Conservation (phyloP, 2,329 filamentous ascomycete genomes). For the Fusarium marasasianum region DNA sequence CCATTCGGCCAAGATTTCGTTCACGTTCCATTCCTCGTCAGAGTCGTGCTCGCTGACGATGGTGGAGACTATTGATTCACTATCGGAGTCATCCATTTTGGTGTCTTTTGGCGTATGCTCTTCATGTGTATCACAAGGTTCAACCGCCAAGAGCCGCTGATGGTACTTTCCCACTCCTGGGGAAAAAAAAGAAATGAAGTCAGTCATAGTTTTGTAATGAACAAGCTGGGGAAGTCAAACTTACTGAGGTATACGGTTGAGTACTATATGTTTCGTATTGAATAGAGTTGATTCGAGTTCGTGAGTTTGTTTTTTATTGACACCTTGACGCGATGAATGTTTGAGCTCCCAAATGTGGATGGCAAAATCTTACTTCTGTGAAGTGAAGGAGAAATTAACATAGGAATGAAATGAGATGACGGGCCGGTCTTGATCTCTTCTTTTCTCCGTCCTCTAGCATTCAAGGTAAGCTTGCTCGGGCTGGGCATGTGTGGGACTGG, state of each 20-base stretch:
- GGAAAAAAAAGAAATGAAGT: neutral
- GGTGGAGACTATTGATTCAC: constrained; percentile 48
- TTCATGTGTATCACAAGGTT: neutral
- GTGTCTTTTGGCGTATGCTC: neutral
- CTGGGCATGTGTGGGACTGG: neutral
- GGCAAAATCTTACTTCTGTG: neutral
- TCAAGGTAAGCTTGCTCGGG: neutral
- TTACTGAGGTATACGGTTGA: neutral
- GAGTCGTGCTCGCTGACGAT: constrained; percentile 47
- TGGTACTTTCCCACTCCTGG: neutral
- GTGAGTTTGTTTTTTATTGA: neutral
- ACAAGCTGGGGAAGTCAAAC: neutral
- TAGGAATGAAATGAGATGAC: neutral
- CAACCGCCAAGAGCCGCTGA: neutral
- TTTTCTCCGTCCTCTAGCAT: neutral
- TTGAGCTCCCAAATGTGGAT: neutral
- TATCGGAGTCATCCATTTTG: constrained; percentile 38
- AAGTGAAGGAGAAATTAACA: neutral
- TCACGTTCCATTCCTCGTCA: constrained; percentile 60
- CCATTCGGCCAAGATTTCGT: constrained; percentile 61
- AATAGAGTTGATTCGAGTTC: neutral
- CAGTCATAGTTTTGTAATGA: neutral
- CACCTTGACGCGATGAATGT: neutral
- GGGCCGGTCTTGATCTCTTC: neutral
- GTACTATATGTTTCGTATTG: neutral